A percentile compares a stretch with the other conserved stretches of the same genome.
Conservation (phyloP, 2,329 filamentous ascomycete genomes). For the Beauveria australis region DNA sequence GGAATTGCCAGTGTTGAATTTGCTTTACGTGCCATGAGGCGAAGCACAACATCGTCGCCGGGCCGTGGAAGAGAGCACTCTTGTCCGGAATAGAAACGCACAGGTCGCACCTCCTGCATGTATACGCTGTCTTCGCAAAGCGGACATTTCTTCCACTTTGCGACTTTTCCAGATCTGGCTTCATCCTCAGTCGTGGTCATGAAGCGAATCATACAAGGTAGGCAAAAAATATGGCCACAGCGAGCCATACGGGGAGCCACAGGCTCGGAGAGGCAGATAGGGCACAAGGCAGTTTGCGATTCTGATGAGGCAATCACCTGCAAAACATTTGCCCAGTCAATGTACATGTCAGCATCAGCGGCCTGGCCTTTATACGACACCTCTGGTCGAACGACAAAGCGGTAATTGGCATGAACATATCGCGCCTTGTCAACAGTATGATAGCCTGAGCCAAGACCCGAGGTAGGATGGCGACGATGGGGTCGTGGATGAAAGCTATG, state of each 20-base stretch:
- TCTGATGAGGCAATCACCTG: conserved; percentile 87
- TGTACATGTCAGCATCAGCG: conserved; percentile 75
- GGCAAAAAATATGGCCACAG: conserved; percentile 94
- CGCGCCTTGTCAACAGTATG: conserved; percentile 86
- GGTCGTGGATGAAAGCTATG: conserved; percentile 45
- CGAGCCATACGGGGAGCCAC: conserved; percentile 94
- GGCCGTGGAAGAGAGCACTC: conserved; percentile 72
- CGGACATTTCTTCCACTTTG: conserved; percentile 88
- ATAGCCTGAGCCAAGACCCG: conserved; percentile 81
- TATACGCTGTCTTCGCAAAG: conserved; percentile 95
- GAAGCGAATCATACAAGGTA: conserved; percentile 87
- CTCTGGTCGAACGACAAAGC: conserved; percentile 84
- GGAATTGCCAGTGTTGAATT: conserved; percentile 83
- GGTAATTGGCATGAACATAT: conserved; percentile 91
- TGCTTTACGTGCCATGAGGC: conserved; percentile 72
- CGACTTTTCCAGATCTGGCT: conserved; percentile 55
- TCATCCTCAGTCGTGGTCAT: conserved; percentile 85
- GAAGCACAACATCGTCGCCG: conserved; percentile 81
- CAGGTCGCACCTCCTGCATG: conserved; percentile 78
- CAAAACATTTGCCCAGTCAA: conserved; percentile 85
- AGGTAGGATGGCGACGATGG: conserved; percentile 65
- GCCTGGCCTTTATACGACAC: conserved; percentile 74
- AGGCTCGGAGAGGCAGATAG: conserved; percentile 88
- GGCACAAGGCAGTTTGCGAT: conserved; percentile 82
- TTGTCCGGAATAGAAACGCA: conserved; percentile 85